A percentile compares a stretch with the other conserved stretches of the same genome.
These are phyloP conservation scores for Epichloe sylvatica DNA, from an alignment of 2,329 filamentous ascomycete species.

Conservation along the genomic window DNA sequence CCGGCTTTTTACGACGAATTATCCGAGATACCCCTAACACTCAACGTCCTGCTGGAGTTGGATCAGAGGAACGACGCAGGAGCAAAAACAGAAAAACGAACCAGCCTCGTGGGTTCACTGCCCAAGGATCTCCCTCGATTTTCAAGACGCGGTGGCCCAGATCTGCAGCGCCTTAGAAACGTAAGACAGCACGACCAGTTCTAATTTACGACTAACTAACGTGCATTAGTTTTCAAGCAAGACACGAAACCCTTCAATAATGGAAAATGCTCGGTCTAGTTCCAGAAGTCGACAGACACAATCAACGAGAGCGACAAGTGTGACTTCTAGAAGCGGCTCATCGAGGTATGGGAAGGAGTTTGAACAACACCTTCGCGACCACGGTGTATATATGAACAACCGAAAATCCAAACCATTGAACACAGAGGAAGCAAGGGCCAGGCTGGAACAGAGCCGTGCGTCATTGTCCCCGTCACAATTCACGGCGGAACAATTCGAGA, in stretches of 20 bases:
- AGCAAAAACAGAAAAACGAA: background rate
- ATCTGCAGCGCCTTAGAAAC: background rate
- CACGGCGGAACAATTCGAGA: background rate
- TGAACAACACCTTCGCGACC: background rate
- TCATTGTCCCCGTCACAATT: background rate
- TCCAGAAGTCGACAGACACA: background rate
- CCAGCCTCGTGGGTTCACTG: background rate
- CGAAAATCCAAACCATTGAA: conserved; percentile 14
- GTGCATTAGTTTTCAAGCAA: background rate
- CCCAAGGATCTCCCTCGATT: background rate
- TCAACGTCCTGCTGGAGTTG: conserved; percentile 15
- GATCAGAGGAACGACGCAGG: conserved; percentile 11
- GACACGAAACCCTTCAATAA: background rate
- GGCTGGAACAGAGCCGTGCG: background rate
- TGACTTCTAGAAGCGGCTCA: background rate
- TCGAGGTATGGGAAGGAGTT: conserved; percentile 2
- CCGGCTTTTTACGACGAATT: conserved; percentile 16
- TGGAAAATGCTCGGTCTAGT: background rate
- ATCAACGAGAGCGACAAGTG: background rate
- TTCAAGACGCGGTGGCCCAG: conserved; percentile 1
- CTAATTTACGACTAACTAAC: background rate
- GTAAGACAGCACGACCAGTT: conserved; percentile 19
- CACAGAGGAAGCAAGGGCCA: background rate
- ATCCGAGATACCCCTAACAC: conserved; percentile 14
- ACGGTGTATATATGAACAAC: conserved; percentile 1